These are phyloP conservation scores for Aspergillus sclerotioniger DNA, from an alignment of 495 filamentous ascomycete genomes.

Conservation along the genomic window DNA sequence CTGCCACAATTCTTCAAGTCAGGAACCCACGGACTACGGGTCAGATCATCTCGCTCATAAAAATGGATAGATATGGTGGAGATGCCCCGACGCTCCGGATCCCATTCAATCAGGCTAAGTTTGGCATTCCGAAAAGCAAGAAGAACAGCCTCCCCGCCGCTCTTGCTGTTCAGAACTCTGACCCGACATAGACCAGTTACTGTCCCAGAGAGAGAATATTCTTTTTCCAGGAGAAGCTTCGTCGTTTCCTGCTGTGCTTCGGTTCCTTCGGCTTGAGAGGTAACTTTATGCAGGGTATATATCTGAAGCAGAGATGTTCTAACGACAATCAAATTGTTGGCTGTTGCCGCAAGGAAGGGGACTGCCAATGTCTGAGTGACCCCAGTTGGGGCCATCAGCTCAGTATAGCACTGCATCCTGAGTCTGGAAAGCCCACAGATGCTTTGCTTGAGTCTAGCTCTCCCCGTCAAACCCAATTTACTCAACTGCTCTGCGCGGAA, in stretches of 20 bases:
- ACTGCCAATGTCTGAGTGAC: constrained; percentile 83
- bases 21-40: constrained; percentile 70
- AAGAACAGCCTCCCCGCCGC: constrained; percentile 83
- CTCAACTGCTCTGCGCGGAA: constrained; percentile 15
- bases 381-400: constrained; percentile 87
- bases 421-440: background rate
- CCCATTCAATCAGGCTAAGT: constrained; percentile 91
- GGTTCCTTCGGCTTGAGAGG: constrained; percentile 40
- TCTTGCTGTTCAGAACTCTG: constrained; percentile 63
- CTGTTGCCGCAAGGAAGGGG: constrained; percentile 70
- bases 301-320: constrained; percentile 91
- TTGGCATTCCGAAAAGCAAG: constrained; percentile 86
- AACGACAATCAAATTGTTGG: constrained; percentile 81
- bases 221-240: constrained; percentile 82
- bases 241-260: constrained; percentile 53
- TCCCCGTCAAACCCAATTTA: constrained; percentile 18
- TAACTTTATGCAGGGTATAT: constrained; percentile 51
- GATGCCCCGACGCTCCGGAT: constrained; percentile 71
- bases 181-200: constrained; percentile 78
- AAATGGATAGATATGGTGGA: constrained; percentile 93
- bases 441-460: constrained; percentile 7
- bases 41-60: constrained; percentile 90
- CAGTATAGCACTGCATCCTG: constrained; percentile 79
- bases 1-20: constrained; percentile 67
- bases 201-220: constrained; percentile 78